Percentiles rank a stretch among this genome's conserved stretches.
Evolutionary conservation across 345 rosid species (phyloP).

Genomic region (Arabis alpina): DNA sequence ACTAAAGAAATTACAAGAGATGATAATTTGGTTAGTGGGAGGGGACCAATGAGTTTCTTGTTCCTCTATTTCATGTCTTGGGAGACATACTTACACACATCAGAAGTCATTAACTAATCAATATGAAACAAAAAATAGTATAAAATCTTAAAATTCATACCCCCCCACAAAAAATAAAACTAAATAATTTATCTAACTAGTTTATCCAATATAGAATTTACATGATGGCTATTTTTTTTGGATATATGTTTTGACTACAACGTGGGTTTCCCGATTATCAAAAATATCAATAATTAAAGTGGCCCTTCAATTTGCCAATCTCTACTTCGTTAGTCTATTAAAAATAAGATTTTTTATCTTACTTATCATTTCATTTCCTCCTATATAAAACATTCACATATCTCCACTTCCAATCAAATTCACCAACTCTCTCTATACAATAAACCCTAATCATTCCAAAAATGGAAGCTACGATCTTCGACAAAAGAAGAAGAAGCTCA

Average conservation of each 20-base stretch:
- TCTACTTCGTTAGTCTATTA: neutral
- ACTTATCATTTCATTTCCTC: conserved; percentile 4
- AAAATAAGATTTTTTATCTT: neutral
- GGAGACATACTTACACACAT: conserved; percentile 25
- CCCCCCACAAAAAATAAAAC: too few species aligned
- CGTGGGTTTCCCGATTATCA: neutral
- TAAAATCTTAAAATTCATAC: too few species aligned
- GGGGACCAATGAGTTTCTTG: conserved; percentile 33
- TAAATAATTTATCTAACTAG: neutral
- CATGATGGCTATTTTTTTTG: neutral
- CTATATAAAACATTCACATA: conserved; percentile 35
- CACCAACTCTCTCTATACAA: conserved; percentile 47
- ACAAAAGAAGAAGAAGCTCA: conserved; percentile 41
- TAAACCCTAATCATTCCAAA: conserved; percentile 29
- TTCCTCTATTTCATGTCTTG: conserved; percentile 29
- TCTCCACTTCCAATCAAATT: conserved; percentile 38
- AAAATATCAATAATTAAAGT: neutral
- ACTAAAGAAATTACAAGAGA: conserved; percentile 22
- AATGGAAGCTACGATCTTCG: conserved; percentile 51
- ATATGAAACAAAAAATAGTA: neutral
- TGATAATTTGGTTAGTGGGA: conserved; percentile 39
- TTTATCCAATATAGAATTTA: neutral
- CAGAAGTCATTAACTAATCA: conserved; percentile 8
- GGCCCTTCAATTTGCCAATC: neutral
- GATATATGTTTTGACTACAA: conserved; percentile 8